phyloP scores from a whole-genome alignment of 192 early-diverging fungal species.

The Radiomyces spectabilis region DNA sequence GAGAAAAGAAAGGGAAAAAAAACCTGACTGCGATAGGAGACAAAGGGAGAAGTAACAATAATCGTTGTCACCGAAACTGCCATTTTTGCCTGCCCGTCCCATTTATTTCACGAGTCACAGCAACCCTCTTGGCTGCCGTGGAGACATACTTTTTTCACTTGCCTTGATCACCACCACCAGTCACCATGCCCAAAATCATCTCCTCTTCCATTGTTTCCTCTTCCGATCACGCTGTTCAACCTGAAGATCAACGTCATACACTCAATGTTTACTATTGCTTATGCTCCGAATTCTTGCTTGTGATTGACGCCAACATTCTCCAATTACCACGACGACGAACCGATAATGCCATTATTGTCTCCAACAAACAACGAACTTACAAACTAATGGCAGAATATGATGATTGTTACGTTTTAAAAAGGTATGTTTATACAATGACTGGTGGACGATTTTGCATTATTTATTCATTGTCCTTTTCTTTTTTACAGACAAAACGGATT shows the following conservation, averaged over 20 bases:
- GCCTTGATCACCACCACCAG: no score
- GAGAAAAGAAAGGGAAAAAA: background rate
- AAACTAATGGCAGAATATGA: constrained; percentile 40
- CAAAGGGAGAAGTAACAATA: background rate
- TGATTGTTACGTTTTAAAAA: constrained; percentile 29
- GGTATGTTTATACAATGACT: constrained; percentile 14
- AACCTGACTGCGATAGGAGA: background rate
- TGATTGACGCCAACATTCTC: constrained; percentile 43
- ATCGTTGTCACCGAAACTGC: no score
- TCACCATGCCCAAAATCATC: constrained; percentile 53
- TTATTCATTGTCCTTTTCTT: background rate
- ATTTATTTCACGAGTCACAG: no score
- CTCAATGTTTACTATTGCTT: constrained; percentile 54
- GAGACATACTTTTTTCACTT: no score
- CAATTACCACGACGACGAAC: constrained; percentile 40
- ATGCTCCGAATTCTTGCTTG: constrained; percentile 54
- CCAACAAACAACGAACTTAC: constrained; percentile 43
- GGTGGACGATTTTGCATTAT: background rate
- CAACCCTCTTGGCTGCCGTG: no score
- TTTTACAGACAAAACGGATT: constrained; percentile 17
- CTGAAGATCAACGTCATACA: constrained; percentile 22
- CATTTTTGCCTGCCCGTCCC: no score
- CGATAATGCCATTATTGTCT: constrained; percentile 40
- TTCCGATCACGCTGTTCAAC: constrained; percentile 36
- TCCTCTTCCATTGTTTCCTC: constrained; percentile 50